Conservation (phyloP, 805 yeast genomes). For the Candida pini region DNA sequence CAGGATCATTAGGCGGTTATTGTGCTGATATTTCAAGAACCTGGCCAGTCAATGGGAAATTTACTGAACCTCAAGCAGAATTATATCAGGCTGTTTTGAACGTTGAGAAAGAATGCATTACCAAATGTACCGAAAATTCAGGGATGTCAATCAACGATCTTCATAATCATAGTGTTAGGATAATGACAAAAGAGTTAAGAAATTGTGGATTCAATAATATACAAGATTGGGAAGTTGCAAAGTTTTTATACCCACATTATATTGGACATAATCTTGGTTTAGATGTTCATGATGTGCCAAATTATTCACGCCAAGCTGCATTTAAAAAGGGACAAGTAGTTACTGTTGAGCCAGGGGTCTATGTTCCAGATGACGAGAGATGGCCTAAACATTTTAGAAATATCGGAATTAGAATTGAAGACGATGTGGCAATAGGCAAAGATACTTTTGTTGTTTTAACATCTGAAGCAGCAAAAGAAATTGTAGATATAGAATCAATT, state of each 20-base stretch:
- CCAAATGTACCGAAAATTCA: slow-evolving; percentile 50
- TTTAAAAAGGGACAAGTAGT: slow-evolving; percentile 72
- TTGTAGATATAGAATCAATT: slow-evolving; percentile 70
- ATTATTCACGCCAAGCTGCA: slow-evolving; percentile 47
- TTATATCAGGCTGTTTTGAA: slow-evolving; percentile 82
- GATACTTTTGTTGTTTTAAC: slow-evolving; percentile 55
- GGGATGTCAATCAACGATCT: slow-evolving; percentile 62
- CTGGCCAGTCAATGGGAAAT: slow-evolving; percentile 83
- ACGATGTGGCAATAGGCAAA: slow-evolving; percentile 80
- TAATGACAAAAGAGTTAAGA: slow-evolving; percentile 57
- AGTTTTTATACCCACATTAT: slow-evolving; percentile 80
- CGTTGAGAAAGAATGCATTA: slow-evolving; percentile 76
- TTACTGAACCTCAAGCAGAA: slow-evolving; percentile 75
- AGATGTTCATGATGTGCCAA: slow-evolving; percentile 82
- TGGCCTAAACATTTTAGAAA: slow-evolving; percentile 82
- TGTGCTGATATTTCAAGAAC: slow-evolving; percentile 94
- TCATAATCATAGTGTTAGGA: slow-evolving; percentile 61
- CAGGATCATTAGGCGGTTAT: slow-evolving; percentile 90
- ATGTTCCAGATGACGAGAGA: slow-evolving; percentile 65
- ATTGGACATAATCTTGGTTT: slow-evolving; percentile 94
- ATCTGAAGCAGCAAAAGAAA: slow-evolving; percentile 79
- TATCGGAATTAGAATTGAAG: slow-evolving; percentile 93
- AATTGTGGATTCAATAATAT: slow-evolving; percentile 63
- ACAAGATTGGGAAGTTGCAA: slow-evolving; percentile 46
- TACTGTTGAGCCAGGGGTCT: slow-evolving; percentile 94